Percentiles rank a stretch among this genome's conserved stretches.
These are phyloP conservation scores for Wickerhamomyces bisporus DNA, from an alignment of 805 yeast genomes.

Conservation along the genomic window DNA sequence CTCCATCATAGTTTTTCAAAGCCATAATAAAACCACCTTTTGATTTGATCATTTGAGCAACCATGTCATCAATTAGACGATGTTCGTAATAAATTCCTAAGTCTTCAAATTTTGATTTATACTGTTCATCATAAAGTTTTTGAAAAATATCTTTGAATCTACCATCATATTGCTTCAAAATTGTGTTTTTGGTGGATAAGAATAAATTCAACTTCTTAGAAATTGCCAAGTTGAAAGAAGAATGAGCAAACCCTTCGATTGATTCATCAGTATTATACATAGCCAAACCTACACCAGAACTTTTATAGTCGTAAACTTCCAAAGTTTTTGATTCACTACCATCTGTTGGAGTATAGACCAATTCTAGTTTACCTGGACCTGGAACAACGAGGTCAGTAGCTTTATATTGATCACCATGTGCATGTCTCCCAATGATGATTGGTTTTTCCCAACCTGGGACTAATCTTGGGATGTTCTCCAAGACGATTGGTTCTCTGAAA, in stretches of 20 bases:
- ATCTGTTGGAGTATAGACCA: slow-evolving; percentile 60
- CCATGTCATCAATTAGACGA: slow-evolving; percentile 83
- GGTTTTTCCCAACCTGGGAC: slow-evolving; percentile 81
- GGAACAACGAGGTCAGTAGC: slow-evolving; percentile 70
- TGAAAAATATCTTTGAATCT: slow-evolving; percentile 77
- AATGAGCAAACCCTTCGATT: slow-evolving; percentile 71
- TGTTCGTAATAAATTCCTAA: slow-evolving; percentile 71
- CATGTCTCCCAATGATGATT: slow-evolving; percentile 81
- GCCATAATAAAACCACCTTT: slow-evolving; percentile 81
- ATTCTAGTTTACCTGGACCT: slow-evolving; percentile 60
- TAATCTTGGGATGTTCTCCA: slow-evolving; percentile 70
- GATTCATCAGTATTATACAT: slow-evolving; percentile 84
- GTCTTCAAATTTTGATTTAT: slow-evolving; percentile 52
- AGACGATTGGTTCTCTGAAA: slow-evolving; percentile 79
- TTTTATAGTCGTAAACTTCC: slow-evolving; percentile 58
- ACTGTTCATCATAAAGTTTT: slow-evolving; percentile 53
- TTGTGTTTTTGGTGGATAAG: slow-evolving; percentile 74
- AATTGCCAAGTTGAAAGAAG: slow-evolving; percentile 73
- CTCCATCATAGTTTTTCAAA: slow-evolving; percentile 81
- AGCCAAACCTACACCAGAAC: slow-evolving; percentile 70
- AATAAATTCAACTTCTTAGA: slow-evolving; percentile 58
- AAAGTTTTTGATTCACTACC: slow-evolving; percentile 44
- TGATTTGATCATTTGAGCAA: slow-evolving; percentile 82
- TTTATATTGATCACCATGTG: slow-evolving; percentile 80
- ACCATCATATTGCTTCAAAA: slow-evolving; percentile 78